Conservation (phyloP, 75 land plant genomes). For the Picea glauca region DNA sequence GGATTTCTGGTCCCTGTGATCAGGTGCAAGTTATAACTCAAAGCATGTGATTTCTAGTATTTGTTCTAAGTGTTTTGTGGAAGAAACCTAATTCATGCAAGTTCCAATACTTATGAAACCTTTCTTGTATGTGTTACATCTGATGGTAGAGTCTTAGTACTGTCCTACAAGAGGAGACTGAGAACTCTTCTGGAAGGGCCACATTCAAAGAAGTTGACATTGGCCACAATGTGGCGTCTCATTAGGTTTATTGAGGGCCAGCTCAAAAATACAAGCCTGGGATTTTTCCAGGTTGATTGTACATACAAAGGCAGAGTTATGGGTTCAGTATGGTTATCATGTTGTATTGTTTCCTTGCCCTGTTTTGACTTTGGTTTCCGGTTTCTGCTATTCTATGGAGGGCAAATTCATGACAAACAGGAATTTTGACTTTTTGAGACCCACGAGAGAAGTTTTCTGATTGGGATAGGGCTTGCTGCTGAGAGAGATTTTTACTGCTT, state of each 20-base stretch:
- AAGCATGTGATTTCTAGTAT: not conserved
- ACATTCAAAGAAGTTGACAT: not conserved
- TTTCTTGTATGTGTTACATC: not conserved
- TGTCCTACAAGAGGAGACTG: not conserved
- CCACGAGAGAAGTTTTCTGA: not conserved
- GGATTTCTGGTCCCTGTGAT: not conserved
- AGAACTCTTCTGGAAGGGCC: not conserved
- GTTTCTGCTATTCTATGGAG: not conserved
- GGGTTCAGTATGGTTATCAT: not conserved
- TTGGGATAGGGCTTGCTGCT: not conserved
- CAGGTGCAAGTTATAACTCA: not conserved
- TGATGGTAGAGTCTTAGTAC: not conserved
- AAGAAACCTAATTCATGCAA: not conserved
- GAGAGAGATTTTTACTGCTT: not conserved
- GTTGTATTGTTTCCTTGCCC: not conserved
- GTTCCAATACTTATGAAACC: not conserved
- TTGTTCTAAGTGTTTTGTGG: not conserved
- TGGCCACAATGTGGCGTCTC: not conserved
- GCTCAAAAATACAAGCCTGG: not conserved
- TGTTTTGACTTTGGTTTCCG: not conserved
- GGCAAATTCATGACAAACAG: not conserved
- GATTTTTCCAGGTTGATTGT: not conserved
- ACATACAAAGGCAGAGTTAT: not conserved
- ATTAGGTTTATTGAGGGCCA: not conserved
- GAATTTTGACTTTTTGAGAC: not conserved